These are phyloP conservation scores for Mucor circinelloides DNA, from an alignment of 371 early-diverging fungal genomes.

Conservation along the genomic window DNA sequence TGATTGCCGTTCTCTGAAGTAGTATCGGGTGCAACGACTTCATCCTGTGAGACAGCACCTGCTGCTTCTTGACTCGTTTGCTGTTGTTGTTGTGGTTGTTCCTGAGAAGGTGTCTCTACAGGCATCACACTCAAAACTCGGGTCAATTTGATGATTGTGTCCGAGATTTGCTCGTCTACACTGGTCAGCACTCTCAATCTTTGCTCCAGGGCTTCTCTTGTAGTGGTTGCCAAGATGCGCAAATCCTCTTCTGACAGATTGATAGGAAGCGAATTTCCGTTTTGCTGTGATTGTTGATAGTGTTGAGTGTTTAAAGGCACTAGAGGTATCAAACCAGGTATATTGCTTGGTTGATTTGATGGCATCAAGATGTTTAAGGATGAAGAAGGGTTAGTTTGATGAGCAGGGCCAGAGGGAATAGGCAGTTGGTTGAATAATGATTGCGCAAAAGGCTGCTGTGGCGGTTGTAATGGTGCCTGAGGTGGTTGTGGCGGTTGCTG, in stretches of 20 bases:
- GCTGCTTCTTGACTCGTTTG: neutral
- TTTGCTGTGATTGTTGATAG: neutral
- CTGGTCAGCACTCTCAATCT: slow-evolving; percentile 60
- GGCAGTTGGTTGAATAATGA: slow-evolving; percentile 24
- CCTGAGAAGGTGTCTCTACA: neutral
- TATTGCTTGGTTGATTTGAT: slow-evolving; percentile 4
- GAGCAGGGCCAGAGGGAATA: neutral
- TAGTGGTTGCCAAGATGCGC: slow-evolving; percentile 49
- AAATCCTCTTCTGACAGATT: slow-evolving; percentile 64
- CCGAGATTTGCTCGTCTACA: slow-evolving; percentile 66
- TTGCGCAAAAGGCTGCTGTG: slow-evolving; percentile 24
- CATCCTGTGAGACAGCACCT: neutral
- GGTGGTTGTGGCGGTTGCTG: slow-evolving; percentile 12
- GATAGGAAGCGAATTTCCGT: slow-evolving; percentile 29
- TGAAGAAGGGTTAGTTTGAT: neutral
- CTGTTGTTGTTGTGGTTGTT: neutral
- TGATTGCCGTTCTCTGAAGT: neutral
- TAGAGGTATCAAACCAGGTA: slow-evolving; percentile 40
- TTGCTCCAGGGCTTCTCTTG: slow-evolving; percentile 61
- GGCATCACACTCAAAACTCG: slow-evolving; percentile 57
- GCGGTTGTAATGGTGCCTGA: slow-evolving; percentile 16
- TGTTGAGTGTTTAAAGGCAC: slow-evolving; percentile 21
- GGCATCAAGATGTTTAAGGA: slow-evolving; percentile 16
- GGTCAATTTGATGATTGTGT: slow-evolving; percentile 59
- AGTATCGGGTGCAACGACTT: neutral